Evolutionary conservation across 805 yeast genomes (phyloP), one percentile per base, ranked within the genome.

Genomic region (Candida gorgasii): DNA sequence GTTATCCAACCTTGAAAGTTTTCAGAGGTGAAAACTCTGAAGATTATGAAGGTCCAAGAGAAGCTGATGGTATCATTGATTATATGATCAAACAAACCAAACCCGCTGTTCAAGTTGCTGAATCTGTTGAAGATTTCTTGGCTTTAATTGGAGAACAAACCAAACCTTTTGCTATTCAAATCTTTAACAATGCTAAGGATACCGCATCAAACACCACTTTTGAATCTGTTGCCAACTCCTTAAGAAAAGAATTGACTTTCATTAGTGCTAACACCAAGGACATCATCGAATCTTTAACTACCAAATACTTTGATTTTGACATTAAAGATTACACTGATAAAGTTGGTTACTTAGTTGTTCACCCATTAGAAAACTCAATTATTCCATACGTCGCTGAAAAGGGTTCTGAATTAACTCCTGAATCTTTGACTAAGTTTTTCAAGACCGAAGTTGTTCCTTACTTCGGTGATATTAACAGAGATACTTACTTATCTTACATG

Each of bases 1-100:
- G 96, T 43, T 88, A 85, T 69, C 96, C 96, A 62, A 81, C 92
- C 26, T 65, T 88, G 65, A 87, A 86, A 68, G 78, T 89, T 22
- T 80, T 86, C 69, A 80, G 84, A 62, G 80, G 79, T 49, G 46
- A 50, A 15, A 53, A 64, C n/a, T 73, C 77, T 20, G 65, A 74
- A 31, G 90, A 84, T 53, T 93, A 92, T 67, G 77, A 75, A 41
- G 98, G 98, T 48, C 86, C 85, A 51, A 86, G 99, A 75, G 76
- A 79, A 44, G 78, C 96, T 19, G 86, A 75, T 35, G 82, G 89
- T 40, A 92, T 93, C 53, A 79, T 80, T 37, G 73, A 76, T 36
- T 87, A 78, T 69, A 84, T 93, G 96, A 59, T 79, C 51, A 84
- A 87, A 69, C 87, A 86, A 67, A 69, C 95, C 12, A 71, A 80